phyloP scores from a whole-genome alignment of 441 rosid species.

The Corymbia citriodora region DNA sequence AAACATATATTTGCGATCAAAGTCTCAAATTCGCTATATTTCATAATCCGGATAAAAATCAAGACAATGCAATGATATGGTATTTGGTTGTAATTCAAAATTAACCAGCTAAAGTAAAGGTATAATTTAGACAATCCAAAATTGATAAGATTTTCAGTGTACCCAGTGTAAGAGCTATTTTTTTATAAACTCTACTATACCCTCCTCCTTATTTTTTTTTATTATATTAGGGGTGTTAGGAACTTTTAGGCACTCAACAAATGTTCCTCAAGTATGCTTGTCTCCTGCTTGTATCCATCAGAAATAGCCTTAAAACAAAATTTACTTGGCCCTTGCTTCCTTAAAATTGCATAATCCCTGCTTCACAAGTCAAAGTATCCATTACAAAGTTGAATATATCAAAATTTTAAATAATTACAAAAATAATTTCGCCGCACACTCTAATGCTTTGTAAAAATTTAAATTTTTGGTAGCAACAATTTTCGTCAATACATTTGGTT shows the following conservation, averaged over 20 bases:
- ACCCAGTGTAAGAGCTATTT: neutral
- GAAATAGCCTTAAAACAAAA: neutral
- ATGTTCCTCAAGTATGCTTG: neutral
- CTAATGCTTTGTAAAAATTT: neutral
- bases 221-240: too few relatives aligned
- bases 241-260: neutral
- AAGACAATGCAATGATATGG: neutral
- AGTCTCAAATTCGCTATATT: neutral
- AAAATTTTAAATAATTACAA: too few relatives aligned
- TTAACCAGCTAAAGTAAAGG: neutral
- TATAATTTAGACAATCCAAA: fast-evolving
- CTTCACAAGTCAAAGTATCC: neutral
- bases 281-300: neutral
- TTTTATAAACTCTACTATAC: neutral
- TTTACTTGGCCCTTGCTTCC: too few relatives aligned
- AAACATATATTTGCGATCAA: neutral
- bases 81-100: neutral
- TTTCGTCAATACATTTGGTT: neutral
- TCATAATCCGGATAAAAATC: neutral
- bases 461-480: neutral
- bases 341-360: neutral
- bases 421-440: neutral
- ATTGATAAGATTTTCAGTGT: neutral
- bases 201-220: neutral
- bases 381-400: too few relatives aligned